A percentile compares a stretch with the other conserved stretches of the same genome.
Evolutionary conservation across 2,329 filamentous ascomycete species (phyloP).

Genomic region (Graphilbum sp.): DNA sequence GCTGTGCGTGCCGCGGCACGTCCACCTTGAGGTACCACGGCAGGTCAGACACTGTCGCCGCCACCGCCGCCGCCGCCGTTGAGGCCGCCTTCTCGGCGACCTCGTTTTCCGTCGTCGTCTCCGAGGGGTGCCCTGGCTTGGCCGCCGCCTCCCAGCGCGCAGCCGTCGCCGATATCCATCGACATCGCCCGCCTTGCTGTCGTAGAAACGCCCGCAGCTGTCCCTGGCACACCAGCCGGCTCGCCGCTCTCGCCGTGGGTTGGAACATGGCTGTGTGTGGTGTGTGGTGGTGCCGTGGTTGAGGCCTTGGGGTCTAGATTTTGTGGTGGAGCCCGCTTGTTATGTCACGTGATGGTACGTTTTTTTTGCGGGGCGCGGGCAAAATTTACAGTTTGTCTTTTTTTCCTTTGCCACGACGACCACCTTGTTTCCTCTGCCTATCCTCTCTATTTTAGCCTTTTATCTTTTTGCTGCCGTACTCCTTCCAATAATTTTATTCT

Average conservation of each 20-base stretch:
- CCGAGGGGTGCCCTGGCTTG: no score
- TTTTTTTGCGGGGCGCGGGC: no score
- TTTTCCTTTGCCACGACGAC: no score
- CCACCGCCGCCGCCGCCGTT: not conserved
- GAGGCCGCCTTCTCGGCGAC: not conserved
- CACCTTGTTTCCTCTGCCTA: no score
- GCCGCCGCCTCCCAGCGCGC: no score
- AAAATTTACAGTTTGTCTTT: no score
- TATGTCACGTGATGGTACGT: not conserved
- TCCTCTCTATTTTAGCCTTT: no score
- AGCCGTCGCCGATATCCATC: no score
- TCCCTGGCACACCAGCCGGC: constrained; percentile 1
- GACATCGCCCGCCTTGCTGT: not conserved
- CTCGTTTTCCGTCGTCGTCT: not conserved
- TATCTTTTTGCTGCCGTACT: no score
- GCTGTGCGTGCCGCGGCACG: constrained; percentile 32
- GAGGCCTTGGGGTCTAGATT: no score
- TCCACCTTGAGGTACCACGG: constrained; percentile 77
- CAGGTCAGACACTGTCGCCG: not conserved
- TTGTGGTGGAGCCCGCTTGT: not conserved
- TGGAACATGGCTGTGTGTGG: constrained; percentile 4
- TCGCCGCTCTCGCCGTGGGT: constrained; percentile 4
- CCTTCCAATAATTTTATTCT: no score
- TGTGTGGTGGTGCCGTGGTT: no score
- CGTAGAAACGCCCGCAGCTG: not conserved